A percentile compares a stretch with the other conserved stretches of the same genome.
phyloP scores from a whole-genome alignment of 768 basidiomycete genomes.

The Collybia mongolica region DNA sequence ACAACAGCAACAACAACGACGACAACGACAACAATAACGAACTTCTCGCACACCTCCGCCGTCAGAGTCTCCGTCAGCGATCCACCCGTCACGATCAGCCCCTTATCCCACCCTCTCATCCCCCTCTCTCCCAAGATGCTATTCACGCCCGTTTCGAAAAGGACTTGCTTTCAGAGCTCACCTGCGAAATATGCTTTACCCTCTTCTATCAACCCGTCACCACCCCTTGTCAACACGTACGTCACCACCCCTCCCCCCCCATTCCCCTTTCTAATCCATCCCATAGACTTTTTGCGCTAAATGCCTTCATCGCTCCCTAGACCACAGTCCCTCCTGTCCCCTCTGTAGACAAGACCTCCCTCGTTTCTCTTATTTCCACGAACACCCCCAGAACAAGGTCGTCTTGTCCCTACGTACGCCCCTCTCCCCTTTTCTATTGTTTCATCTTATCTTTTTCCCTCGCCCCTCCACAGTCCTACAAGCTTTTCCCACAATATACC shows the following conservation, averaged over 20 bases:
- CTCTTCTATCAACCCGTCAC: conserved; percentile 86
- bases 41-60: conserved; percentile 37
- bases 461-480: conserved; percentile 55
- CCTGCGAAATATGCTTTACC: conserved; percentile 90
- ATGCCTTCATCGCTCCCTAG: conserved; percentile 88
- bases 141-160: conserved; percentile 48
- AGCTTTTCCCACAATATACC: conserved; percentile 64
- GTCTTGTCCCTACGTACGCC: conserved; percentile 67
- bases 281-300: conserved; percentile 83
- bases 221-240: conserved; percentile 92
- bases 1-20: too few relatives aligned
- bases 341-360: conserved; percentile 83
- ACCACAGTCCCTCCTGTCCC: conserved; percentile 82
- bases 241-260: conserved; percentile 24
- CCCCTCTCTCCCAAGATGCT: conserved; percentile 22
- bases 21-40: conserved; percentile 18
- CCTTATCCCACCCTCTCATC: too few relatives aligned
- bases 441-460: conserved; percentile 8
- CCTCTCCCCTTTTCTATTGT: conserved; percentile 8
- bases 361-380: conserved; percentile 73
- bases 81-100: conserved; percentile 29
- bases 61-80: conserved; percentile 27
- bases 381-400: conserved; percentile 73
- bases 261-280: conserved; percentile 7
- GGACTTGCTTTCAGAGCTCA: conserved; percentile 65